Evolutionary conservation across 441 rosid genomes (phyloP), one percentile per base, ranked within the genome.

Genomic region (Gossypium schwendimanii): DNA sequence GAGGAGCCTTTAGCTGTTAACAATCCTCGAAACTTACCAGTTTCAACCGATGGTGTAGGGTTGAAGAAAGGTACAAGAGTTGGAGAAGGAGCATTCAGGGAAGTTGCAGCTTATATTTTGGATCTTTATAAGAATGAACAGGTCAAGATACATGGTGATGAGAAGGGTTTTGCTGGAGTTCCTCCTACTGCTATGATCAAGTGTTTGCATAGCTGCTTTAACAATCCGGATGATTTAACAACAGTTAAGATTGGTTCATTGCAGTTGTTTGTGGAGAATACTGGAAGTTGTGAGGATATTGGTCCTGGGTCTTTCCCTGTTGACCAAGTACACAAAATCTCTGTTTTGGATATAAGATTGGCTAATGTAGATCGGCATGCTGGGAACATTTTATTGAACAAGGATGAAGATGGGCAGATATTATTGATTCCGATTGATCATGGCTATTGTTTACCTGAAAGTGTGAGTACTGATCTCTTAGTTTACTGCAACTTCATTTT

Each of bases 361-460:
- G 94, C 97, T 9, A 92, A 92, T 68, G 93, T 92, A 5, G 96
- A 92, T 77, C 81, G 97, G 77, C 97, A 92, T 79, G 88, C 87
- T 79, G 96, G 97, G 1, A 92, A 92, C 72, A 88, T 92, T 63
- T 73, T 92, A 50, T 50, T 82, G 86, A 78, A 81, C 49, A 83
- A 83, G 71, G 83, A 76, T 59, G 81, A 77, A 23, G 76, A 78
- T 26, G 88, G 92, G 45, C 82, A 78, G 44, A 73, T 64, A 23
- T 60, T 75, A 73, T 81, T 92, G 80, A 81, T 87, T 84, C 97
- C 97, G 21, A 92, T 92, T 9, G 96, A 92, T 79, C 97, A 92
- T 65, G 97, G 97, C 9, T 92, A 90, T 74, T 90, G 94, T 82
- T 80, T 92, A 82, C 96, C 97, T 71, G 91, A 90, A 80, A 87